Base-by-base conservation (phyloP, 2,329 filamentous ascomycete genomes). In the Ophiostoma montium region DNA sequence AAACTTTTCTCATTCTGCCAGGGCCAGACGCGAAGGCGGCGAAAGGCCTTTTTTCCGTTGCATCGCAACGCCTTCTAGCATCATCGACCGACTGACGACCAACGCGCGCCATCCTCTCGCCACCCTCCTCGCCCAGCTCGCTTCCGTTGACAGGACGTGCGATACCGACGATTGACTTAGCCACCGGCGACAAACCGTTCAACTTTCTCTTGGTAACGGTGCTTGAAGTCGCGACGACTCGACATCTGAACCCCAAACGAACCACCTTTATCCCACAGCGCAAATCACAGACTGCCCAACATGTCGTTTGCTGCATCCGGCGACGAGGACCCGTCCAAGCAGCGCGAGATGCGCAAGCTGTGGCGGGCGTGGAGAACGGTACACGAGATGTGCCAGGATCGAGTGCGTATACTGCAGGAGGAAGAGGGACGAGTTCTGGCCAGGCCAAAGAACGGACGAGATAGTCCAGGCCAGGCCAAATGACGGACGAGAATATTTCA, bases 361-460 rank as follows among this genome's bases (percentile, higher is more conserved):
- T 98, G 92, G 90, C 85, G 90, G 66, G 87, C 89, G 59, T 94
- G 86, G 79, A 80, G 81, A 67, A 98, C 92, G 9, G 81, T 88
- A 45, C 87, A 94, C 66, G 86, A 98, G 74, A 94, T 98, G 90
- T 83, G 92, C 58, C 74, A 77, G 54, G 92, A 96, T 66, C 72
- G 90, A 65, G 89, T 95, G 77, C 60, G 84, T 59, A 53, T 52
- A 54, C 36, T 19, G 43, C 12, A 15, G 36, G 48, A 46, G 21
- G 42, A 47, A 50, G 51, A 48, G 50, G 15, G 19, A 10, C 12
- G 13, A 18, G 36, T 4, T 35, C 33, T 7, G 10, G 4, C 15
- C 3, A 18, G 13, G 10, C 27, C 2, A 23, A n/a, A 13, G 3
- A 11, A n/a, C 15, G 7, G 3, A n/a, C 38, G 15, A n/a, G 19